These are phyloP conservation scores for Euphorbia pulcherrima DNA, from an alignment of 345 rosid species.

Conservation along the genomic window DNA sequence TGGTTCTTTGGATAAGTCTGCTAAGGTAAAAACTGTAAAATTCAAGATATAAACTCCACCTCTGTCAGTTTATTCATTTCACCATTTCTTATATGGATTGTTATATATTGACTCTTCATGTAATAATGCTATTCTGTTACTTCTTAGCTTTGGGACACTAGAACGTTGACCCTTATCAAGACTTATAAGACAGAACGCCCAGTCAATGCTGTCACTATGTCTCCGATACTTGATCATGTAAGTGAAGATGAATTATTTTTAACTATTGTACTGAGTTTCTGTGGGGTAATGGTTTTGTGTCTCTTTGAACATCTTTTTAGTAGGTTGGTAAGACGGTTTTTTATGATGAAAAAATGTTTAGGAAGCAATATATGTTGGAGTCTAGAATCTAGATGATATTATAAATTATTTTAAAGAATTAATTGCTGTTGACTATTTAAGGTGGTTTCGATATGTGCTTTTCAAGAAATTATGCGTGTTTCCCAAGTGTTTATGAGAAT, in stretches of 20 bases:
- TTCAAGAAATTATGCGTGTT: no score
- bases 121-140: slow-evolving; percentile 14
- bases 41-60: background rate
- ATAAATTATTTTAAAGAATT: no score
- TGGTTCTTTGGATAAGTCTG: slow-evolving; percentile 93
- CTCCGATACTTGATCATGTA: slow-evolving; percentile 95
- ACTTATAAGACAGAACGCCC: slow-evolving; percentile 85
- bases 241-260: slow-evolving; percentile 17
- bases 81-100: background rate
- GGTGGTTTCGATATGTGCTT: no score
- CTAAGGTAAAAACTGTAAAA: slow-evolving; percentile 48
- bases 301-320: background rate
- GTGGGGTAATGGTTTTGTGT: background rate
- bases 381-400: no score
- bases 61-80: background rate
- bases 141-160: slow-evolving; percentile 82
- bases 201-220: slow-evolving; percentile 93
- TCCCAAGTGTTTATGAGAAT: background rate
- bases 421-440: no score
- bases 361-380: background rate
- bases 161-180: slow-evolving; percentile 82
- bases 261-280: background rate
- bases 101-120: slow-evolving; percentile 12
- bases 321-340: background rate
- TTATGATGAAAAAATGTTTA: background rate